These are phyloP conservation scores for Penicillium samsonianum DNA, from an alignment of 495 filamentous ascomycete species.

Conservation along the genomic window DNA sequence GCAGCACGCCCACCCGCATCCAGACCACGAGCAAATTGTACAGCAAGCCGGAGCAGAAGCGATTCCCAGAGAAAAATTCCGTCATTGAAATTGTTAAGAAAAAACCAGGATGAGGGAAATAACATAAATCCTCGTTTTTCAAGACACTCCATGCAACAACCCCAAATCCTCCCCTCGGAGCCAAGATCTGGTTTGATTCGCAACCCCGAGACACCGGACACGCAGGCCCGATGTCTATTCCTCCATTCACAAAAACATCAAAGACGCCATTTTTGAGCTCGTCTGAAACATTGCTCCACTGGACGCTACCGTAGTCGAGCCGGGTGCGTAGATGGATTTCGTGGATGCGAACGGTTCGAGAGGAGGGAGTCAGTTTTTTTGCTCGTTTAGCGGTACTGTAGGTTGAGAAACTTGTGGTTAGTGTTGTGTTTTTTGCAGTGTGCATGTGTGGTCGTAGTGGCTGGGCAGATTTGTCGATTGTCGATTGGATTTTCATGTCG, in stretches of 20 bases:
- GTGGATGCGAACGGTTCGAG: conserved; percentile 42
- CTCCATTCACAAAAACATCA: conserved; percentile 15
- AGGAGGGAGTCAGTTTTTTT: conserved; percentile 32
- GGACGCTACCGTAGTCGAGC: conserved; percentile 25
- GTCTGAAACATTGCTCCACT: conserved; percentile 25
- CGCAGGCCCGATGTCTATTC: conserved; percentile 11
- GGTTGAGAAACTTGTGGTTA: conserved; percentile 14
- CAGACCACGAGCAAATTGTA: not conserved
- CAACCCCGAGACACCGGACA: conserved; percentile 24
- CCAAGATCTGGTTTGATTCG: conserved; percentile 19
- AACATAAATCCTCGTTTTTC: conserved; percentile 34
- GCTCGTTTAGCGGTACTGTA: conserved; percentile 56
- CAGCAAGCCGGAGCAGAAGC: not conserved
- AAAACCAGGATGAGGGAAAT: conserved; percentile 33
- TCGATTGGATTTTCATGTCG: not conserved
- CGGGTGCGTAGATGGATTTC: conserved; percentile 27
- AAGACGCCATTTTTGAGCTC: conserved; percentile 17
- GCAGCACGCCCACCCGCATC: not conserved
- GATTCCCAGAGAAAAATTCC: conserved; percentile 34
- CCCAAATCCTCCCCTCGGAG: conserved; percentile 27
- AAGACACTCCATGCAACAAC: conserved; percentile 33
- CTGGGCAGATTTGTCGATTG: not conserved
- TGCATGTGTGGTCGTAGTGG: not conserved
- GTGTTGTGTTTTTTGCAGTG: conserved; percentile 9
- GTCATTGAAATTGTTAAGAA: conserved; percentile 42